Evolutionary conservation across 192 early-diverging fungal genomes (phyloP).

Genomic region (Backusella mclennaniae): DNA sequence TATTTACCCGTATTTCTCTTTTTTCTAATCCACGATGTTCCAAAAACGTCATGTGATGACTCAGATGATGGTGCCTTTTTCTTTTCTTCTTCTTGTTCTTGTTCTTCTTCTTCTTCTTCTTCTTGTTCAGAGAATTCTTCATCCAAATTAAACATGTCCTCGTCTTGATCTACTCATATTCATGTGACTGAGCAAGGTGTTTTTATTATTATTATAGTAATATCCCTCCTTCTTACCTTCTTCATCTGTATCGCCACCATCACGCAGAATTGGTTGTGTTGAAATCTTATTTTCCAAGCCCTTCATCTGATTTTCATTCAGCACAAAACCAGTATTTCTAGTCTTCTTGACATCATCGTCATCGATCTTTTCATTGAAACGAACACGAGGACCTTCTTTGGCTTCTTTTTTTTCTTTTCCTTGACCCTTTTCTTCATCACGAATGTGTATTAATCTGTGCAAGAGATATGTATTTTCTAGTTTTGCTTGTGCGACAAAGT

Average conservation of each 20-base stretch:
- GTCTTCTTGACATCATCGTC: not conserved
- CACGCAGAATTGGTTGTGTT: not conserved
- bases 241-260: not conserved
- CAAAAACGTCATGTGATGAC: not conserved
- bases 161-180: not conserved
- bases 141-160: conserved; percentile 22
- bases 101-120: not conserved
- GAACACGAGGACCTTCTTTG: not conserved
- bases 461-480: conserved; percentile 12
- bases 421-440: not conserved
- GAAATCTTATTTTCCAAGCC: not conserved
- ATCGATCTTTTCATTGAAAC: not conserved
- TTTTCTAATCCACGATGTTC: conserved; percentile 2
- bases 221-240: not conserved
- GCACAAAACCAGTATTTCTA: not conserved
- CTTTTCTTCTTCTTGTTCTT: not conserved
- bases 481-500: not conserved
- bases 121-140: conserved; percentile 16
- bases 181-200: no score
- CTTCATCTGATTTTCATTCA: not conserved
- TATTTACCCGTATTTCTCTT: conserved; percentile 10
- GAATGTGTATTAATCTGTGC: not conserved
- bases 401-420: not conserved
- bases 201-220: no score
- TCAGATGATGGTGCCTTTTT: not conserved